Evolutionary conservation across 805 yeast genomes (phyloP), one percentile per base, ranked within the genome.

Genomic region (Cyberlindnera lachancei): DNA sequence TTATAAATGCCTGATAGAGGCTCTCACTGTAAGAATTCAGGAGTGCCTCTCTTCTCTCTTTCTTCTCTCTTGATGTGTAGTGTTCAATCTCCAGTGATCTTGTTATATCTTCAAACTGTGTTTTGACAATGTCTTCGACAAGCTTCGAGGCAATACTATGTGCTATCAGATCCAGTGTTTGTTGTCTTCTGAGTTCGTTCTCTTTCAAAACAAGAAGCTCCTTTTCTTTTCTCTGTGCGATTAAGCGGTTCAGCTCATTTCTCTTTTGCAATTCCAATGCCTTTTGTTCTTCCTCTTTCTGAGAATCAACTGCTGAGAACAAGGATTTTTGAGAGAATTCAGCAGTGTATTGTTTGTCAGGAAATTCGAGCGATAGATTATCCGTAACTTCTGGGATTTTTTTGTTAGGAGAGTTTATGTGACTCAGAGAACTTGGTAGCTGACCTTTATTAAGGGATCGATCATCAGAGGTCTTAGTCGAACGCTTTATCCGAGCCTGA

Each of bases 1-100:
- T 64, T 25, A 83, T 46, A 44, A 82, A 78, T 0, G 88, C 83
- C 13, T 53, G 47, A 40, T 61, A 79, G 1, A 83, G 50, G 25
- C 75, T 82, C 1, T 53, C 45, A 2, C 77, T 48, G n/a, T 79
- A 55, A 0, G 54, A 36, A 0, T 62, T 50, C 3, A 75, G 50
- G 1, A 63, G 32, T 16, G 53, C 39, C 37, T 51, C 59, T 16
- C 38, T 33, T 18, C 38, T 15, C 6, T 38, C 29, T n/a, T 40
- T 29, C 7, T 33, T 38, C 3, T 43, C 30, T 16, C 43, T 42
- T 10, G 30, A 34, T 5, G 33, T 14, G n/a, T n/a, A n/a, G n/a
- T n/a, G n/a, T n/a, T n/a, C n/a, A n/a, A n/a, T n/a, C 4, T 48
- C 35, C 5, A 44, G 18, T 17, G 48, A 39, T 4, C 9, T 18